phyloP scores from a whole-genome alignment of 2,329 filamentous ascomycete species.

The Exophiala aquamarina region DNA sequence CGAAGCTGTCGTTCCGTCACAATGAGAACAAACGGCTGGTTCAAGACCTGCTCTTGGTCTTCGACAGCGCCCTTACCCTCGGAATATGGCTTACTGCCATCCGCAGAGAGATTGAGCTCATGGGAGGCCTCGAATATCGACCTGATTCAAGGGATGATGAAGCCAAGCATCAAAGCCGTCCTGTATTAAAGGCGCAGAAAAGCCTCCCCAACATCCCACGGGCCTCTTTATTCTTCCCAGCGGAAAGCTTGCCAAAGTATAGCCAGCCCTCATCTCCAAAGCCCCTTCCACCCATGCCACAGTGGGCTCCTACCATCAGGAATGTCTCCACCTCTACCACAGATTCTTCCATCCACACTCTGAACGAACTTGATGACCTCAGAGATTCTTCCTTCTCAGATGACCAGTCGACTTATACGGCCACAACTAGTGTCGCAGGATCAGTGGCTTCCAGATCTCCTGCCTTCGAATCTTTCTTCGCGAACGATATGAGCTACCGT shows the following conservation, averaged over 20 bases:
- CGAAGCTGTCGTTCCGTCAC: constrained; percentile 40
- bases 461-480: constrained; percentile 14
- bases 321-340: constrained; percentile 38
- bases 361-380: constrained; percentile 14
- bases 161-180: constrained; percentile 5
- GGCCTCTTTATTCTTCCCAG: constrained; percentile 2
- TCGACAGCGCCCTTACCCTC: constrained; percentile 45
- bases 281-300: constrained; percentile 13
- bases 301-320: constrained; percentile 4
- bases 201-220: constrained; percentile 16
- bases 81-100: constrained; percentile 46
- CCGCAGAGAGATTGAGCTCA: constrained; percentile 45
- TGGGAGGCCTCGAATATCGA: constrained; percentile 46
- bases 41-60: constrained; percentile 44
- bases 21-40: constrained; percentile 36
- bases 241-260: not conserved
- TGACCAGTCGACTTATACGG: constrained; percentile 17
- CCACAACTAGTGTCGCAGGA: constrained; percentile 20
- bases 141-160: constrained; percentile 34
- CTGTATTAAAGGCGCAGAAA: constrained; percentile 12
- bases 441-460: constrained; percentile 7
- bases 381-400: constrained; percentile 18
- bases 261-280: constrained; percentile 2
- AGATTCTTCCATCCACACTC: constrained; percentile 41
- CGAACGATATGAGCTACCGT: constrained; percentile 5